Evolutionary conservation across 169 alveolate genomes (phyloP).

Genomic region (Plasmodium falciparum): DNA sequence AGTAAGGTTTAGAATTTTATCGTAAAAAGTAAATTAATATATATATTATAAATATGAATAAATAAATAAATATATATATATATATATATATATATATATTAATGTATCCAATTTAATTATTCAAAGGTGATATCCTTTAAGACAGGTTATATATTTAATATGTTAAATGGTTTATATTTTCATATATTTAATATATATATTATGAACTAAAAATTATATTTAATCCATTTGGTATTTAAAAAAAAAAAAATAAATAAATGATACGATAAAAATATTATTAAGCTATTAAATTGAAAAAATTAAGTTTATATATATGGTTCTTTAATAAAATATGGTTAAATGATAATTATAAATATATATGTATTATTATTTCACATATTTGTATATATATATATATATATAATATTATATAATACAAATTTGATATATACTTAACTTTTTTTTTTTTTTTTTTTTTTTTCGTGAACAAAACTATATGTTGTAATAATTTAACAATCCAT

Average conservation of each 20-base stretch:
- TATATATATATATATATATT: neutral
- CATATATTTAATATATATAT: neutral
- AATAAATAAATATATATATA: neutral
- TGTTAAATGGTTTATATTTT: neutral
- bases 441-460: neutral
- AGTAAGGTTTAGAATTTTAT: neutral
- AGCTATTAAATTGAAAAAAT: too few relatives aligned
- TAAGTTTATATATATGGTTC: too few relatives aligned
- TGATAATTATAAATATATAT: neutral
- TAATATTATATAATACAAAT: neutral
- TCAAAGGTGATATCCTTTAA: too few relatives aligned
- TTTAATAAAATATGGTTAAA: neutral
- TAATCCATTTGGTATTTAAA: too few relatives aligned
- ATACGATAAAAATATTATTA: too few relatives aligned
- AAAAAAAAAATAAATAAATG: too few relatives aligned
- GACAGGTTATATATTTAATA: neutral
- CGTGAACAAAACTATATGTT: conserved; percentile 22
- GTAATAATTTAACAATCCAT: conserved; percentile 20
- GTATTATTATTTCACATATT: neutral
- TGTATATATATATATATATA: neutral
- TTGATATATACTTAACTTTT: neutral
- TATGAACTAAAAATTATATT: too few relatives aligned
- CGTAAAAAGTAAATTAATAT: neutral
- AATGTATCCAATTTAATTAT: neutral
- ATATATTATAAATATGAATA: too few relatives aligned